Evolutionary conservation across 2,329 filamentous ascomycete species (phyloP).

Genomic region (Aspergillus sclerotialis): DNA sequence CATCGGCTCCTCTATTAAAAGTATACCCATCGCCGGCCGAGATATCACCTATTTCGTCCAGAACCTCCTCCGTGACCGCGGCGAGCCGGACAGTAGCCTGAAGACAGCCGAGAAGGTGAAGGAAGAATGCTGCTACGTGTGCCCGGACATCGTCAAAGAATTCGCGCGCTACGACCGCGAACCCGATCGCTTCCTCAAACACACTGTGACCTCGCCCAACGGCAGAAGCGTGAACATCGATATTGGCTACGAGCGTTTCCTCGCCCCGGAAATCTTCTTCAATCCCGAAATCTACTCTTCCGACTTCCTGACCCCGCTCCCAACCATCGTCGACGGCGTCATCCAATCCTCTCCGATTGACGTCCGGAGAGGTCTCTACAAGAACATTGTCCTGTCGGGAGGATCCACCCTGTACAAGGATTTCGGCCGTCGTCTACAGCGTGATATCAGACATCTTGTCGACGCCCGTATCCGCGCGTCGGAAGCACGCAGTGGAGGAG

Average conservation of each 20-base stretch:
- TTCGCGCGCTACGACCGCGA: constrained; percentile 92
- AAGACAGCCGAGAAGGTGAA: constrained; percentile 98
- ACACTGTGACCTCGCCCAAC: constrained; percentile 77
- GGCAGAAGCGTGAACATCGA: constrained; percentile 81
- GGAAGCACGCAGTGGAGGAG: constrained; percentile 84
- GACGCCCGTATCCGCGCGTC: constrained; percentile 89
- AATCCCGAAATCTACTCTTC: constrained; percentile 99
- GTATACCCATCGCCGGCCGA: constrained; percentile 92
- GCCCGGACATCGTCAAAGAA: constrained; percentile 97
- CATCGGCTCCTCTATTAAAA: constrained; percentile 98
- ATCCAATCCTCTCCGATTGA: constrained; percentile 98
- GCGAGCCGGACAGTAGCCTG: constrained; percentile 90
- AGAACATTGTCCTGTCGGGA: constrained; percentile 97
- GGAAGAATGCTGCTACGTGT: constrained; percentile 98
- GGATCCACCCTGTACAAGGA: constrained; percentile 98
- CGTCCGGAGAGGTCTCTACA: constrained; percentile 93
- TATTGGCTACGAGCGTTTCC: constrained; percentile 94
- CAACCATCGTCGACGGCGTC: constrained; percentile 88
- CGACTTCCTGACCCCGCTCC: constrained; percentile 92
- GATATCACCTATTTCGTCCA: constrained; percentile 99
- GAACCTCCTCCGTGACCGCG: constrained; percentile 87
- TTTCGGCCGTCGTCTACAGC: constrained; percentile 89
- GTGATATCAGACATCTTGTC: constrained; percentile 93
- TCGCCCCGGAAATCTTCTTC: constrained; percentile 99
- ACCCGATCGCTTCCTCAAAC: constrained; percentile 82